These are phyloP conservation scores for Botrytis aclada DNA, from an alignment of 2,329 filamentous ascomycete species.

Conservation along the genomic window DNA sequence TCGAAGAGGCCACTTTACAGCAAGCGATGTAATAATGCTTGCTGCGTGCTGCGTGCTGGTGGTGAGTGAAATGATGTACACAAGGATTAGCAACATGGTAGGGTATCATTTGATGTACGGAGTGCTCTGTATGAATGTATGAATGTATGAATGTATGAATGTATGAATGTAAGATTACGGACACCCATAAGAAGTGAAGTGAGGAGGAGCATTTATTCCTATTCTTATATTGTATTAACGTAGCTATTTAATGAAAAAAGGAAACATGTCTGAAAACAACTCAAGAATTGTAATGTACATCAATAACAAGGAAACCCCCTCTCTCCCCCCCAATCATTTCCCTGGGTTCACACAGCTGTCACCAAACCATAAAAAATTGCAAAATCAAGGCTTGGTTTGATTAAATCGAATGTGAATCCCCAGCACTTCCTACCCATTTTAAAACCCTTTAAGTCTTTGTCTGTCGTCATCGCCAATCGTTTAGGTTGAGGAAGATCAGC, in stretches of 20 bases:
- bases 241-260: background rate
- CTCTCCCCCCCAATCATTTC: background rate
- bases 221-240: background rate
- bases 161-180: background rate
- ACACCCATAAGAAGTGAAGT: background rate
- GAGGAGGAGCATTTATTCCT: background rate
- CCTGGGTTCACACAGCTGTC: background rate
- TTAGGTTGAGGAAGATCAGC: background rate
- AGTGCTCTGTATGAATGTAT: background rate
- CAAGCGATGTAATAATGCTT: background rate
- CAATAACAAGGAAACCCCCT: conserved; percentile 6
- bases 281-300: background rate
- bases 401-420: background rate
- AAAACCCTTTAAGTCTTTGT: background rate
- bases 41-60: background rate
- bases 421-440: background rate
- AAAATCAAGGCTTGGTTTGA: conserved; percentile 6
- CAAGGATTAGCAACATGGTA: conserved; percentile 3
- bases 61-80: background rate
- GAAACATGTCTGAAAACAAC: conserved; percentile 9
- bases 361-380: background rate
- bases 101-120: background rate
- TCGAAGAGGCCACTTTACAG: background rate
- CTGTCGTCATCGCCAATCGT: conserved; percentile 14
- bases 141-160: no score